Evolutionary conservation across 2,329 filamentous ascomycete genomes (phyloP).

Genomic region (Tympanopsis confertula): DNA sequence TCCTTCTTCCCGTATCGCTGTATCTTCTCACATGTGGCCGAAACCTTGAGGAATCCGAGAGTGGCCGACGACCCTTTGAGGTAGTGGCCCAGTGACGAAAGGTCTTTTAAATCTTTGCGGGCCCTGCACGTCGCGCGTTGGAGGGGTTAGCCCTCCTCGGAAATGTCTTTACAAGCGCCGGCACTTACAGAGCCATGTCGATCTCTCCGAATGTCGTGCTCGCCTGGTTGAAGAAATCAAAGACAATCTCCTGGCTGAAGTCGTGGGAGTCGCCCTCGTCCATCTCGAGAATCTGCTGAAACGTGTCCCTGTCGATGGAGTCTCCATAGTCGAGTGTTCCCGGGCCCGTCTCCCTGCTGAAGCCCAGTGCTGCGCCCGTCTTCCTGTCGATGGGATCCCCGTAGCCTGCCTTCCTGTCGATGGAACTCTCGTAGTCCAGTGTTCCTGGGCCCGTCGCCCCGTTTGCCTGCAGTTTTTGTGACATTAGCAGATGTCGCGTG

Average conservation of each 20-base stretch:
- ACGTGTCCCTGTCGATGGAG: slow-evolving; percentile 67
- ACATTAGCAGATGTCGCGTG: no score
- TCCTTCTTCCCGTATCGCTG: slow-evolving; percentile 80
- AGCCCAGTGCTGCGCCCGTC: background rate
- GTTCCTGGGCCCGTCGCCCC: no score
- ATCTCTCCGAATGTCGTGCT: slow-evolving; percentile 77
- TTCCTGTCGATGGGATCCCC: background rate
- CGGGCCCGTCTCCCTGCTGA: slow-evolving; percentile 31
- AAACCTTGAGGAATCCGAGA: slow-evolving; percentile 78
- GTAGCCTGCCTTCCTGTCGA: no score
- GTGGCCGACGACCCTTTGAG: slow-evolving; percentile 95
- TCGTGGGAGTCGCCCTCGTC: slow-evolving; percentile 81
- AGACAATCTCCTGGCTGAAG: slow-evolving; percentile 81
- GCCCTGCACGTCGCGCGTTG: slow-evolving; percentile 32
- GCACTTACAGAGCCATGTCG: slow-evolving; percentile 67
- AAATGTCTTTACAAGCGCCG: slow-evolving; percentile 4
- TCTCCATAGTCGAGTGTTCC: slow-evolving; percentile 55
- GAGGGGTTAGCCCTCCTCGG: slow-evolving; percentile 2
- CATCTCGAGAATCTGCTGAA: slow-evolving; percentile 96
- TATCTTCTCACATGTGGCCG: slow-evolving; percentile 91
- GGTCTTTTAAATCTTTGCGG: slow-evolving; percentile 54
- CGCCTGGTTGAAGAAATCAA: slow-evolving; percentile 86
- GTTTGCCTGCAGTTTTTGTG: no score
- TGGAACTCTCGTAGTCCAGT: no score
- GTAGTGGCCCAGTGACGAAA: slow-evolving; percentile 85